Evolutionary conservation across 1,284 basidiomycete species (phyloP).

Genomic region (Stygiomarasmius scandens): DNA sequence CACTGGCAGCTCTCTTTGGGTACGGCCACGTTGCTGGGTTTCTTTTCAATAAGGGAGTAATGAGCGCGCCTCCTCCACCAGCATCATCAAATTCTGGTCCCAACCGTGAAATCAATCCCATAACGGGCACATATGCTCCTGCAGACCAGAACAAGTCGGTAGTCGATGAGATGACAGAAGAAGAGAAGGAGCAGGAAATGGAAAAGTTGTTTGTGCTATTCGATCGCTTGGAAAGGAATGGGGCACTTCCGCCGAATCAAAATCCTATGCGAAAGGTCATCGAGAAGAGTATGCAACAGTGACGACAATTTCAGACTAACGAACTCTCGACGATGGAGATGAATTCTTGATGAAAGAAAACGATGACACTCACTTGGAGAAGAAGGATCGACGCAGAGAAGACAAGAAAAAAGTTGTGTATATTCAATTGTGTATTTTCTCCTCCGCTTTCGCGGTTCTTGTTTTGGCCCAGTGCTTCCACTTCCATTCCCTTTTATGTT

Average conservation of each 20-base stretch:
- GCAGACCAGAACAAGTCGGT: constrained; percentile 30
- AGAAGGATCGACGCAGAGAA: not conserved
- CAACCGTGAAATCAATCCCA: constrained; percentile 60
- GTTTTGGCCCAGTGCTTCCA: not conserved
- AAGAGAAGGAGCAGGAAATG: constrained; percentile 90
- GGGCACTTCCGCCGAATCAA: constrained; percentile 61
- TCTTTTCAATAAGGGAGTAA: constrained; percentile 86
- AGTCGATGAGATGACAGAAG: constrained; percentile 76
- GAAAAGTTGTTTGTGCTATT: constrained; percentile 90
- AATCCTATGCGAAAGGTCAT: constrained; percentile 78
- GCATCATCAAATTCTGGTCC: not conserved
- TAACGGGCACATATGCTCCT: constrained; percentile 66
- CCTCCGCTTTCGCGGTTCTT: not conserved
- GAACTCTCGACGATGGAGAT: not conserved
- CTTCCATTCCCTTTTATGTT: not conserved
- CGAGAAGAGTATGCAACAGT: constrained; percentile 48
- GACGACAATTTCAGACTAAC: not conserved
- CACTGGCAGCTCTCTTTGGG: constrained; percentile 14
- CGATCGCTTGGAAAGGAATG: constrained; percentile 80
- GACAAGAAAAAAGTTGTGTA: not conserved
- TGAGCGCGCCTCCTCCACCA: constrained; percentile 51
- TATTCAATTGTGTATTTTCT: not conserved
- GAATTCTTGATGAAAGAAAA: not conserved
- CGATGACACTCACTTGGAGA: no score
- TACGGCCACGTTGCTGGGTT: constrained; percentile 91